These are phyloP conservation scores for Pichiaceae sp. DNA, from an alignment of 1,139 yeast species.

Conservation along the genomic window DNA sequence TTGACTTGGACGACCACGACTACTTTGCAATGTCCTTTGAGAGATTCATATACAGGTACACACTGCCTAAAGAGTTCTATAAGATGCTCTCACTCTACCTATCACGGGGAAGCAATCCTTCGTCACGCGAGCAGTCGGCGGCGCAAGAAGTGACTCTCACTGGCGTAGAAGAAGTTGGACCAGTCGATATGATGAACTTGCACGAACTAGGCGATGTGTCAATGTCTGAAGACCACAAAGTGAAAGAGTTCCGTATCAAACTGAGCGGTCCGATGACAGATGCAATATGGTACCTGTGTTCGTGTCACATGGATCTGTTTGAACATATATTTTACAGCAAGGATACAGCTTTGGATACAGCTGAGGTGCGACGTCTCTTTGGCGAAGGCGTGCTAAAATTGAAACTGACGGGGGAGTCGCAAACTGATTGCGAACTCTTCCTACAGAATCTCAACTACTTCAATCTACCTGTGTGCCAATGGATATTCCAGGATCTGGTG, in stretches of 20 bases:
- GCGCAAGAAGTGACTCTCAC: constrained; percentile 4
- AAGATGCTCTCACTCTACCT: constrained; percentile 6
- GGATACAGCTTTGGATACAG: constrained; percentile 1
- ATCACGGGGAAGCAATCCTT: constrained; percentile 3
- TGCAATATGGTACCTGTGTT: constrained; percentile 16
- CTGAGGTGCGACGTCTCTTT: constrained; percentile 4
- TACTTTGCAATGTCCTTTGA: constrained; percentile 7
- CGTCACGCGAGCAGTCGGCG: neutral
- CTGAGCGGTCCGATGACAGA: constrained; percentile 6
- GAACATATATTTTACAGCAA: constrained; percentile 10
- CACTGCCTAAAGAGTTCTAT: constrained; percentile 7
- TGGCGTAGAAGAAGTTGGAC: constrained; percentile 14
- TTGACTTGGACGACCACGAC: constrained; percentile 11
- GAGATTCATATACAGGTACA: constrained; percentile 6
- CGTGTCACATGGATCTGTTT: constrained; percentile 11
- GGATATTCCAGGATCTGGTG: constrained; percentile 28
- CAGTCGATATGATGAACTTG: constrained; percentile 16
- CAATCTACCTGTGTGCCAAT: constrained; percentile 45
- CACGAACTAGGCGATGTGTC: constrained; percentile 16
- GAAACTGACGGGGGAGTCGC: neutral
- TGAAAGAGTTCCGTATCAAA: constrained; percentile 1
- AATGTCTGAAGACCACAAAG: constrained; percentile 2
- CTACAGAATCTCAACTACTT: constrained; percentile 34
- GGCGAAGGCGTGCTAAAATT: constrained; percentile 4
- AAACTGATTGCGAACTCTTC: constrained; percentile 3